Evolutionary conservation across 768 basidiomycete genomes (phyloP), one percentile per base, ranked within the genome.

Genomic region (Rickenella mellea): DNA sequence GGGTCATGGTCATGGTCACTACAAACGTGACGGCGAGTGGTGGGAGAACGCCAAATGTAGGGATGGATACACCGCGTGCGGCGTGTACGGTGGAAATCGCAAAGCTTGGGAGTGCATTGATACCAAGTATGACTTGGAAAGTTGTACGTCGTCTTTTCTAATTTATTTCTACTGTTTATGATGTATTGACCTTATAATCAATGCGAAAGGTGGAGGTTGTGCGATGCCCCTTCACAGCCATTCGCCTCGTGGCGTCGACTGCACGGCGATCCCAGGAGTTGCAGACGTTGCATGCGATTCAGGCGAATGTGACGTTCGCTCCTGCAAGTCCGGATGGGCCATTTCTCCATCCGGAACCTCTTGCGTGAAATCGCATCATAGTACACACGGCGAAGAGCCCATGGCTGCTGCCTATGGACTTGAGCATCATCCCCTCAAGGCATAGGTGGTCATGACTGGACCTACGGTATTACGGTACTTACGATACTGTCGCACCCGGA

Each of bases 41-140:
- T n/a, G n/a, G n/a, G n/a, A n/a, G n/a, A n/a, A n/a, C n/a, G n/a
- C n/a, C n/a, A n/a, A n/a, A n/a, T n/a, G n/a, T n/a, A n/a, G n/a
- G n/a, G n/a, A n/a, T n/a, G n/a, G n/a, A n/a, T n/a, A n/a, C n/a
- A n/a, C n/a, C n/a, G 64, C 69, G 2, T 76, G 74, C 44, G 68
- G 67, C 5, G 57, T 74, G 40, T 63, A 58, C 20, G 66, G 68
- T 14, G 55, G 66, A 9, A 51, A 52, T 12, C 45, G 54, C 10
- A 55, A 59, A 2, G 63, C 67, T 2, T 73, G 69, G 68, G 73
- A 76, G 45, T 74, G 73, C 44, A 49, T 76, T 33, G 53, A 75
- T 48, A 70, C 65, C 1, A 59, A 56, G 44, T 57, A 51, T 29
- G 71, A 75, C 29, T 61, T 76, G 6, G 73, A 73, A 54, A 73